phyloP scores from a whole-genome alignment of 805 yeast species.

The Yarrowia bubula region DNA sequence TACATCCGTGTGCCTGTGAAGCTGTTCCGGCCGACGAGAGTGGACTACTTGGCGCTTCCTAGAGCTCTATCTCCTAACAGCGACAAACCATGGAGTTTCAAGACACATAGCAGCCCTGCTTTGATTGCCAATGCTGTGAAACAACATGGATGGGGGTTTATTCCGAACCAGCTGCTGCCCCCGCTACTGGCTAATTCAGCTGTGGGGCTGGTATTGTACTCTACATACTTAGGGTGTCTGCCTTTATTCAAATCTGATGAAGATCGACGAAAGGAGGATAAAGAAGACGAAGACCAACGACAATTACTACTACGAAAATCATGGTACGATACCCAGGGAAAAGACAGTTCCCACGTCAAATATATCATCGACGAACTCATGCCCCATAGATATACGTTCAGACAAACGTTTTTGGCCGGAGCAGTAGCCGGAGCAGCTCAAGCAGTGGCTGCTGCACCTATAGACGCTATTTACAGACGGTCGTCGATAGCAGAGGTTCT shows the following conservation, averaged over 20 bases:
- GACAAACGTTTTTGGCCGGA: constrained; percentile 66
- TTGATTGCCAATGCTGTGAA: constrained; percentile 66
- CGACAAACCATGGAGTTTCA: constrained; percentile 42
- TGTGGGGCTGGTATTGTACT: constrained; percentile 80
- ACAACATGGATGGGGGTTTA: constrained; percentile 79
- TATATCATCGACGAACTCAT: constrained; percentile 26
- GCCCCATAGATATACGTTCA: constrained; percentile 50
- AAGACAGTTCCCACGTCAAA: constrained; percentile 3
- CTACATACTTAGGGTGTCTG: constrained; percentile 60
- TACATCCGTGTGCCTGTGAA: constrained; percentile 81
- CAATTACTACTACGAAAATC: constrained; percentile 12
- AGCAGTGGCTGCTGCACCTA: constrained; percentile 88
- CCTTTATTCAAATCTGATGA: constrained; percentile 33
- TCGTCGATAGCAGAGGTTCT: constrained; percentile 73
- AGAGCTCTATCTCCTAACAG: constrained; percentile 39
- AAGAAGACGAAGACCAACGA: constrained; percentile 15
- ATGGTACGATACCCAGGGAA: constrained; percentile 33
- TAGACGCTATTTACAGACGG: constrained; percentile 85
- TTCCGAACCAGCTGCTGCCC: constrained; percentile 82
- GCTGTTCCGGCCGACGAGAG: constrained; percentile 83
- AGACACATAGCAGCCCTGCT: constrained; percentile 79
- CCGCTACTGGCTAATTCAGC: constrained; percentile 85
- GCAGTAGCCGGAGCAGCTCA: constrained; percentile 82
- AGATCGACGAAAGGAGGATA: constrained; percentile 30
- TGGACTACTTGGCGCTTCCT: constrained; percentile 51